These are phyloP conservation scores for Colletotrichum coccodes DNA, from an alignment of 2,329 filamentous ascomycete genomes.

Conservation along the genomic window DNA sequence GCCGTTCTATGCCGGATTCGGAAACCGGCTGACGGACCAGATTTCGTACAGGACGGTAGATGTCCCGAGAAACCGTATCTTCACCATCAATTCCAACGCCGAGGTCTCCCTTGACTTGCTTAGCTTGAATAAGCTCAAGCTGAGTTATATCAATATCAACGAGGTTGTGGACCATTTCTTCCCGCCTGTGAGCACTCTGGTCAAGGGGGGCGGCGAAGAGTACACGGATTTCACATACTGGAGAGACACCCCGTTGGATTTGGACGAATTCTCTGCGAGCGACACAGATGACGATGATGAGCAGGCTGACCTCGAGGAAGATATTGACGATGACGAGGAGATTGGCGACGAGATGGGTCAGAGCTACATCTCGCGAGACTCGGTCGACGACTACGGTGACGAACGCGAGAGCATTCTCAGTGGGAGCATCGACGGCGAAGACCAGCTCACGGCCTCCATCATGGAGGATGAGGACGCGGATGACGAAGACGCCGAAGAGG, in stretches of 20 bases:
- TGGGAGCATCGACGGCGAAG: conserved; percentile 55
- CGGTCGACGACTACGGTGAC: conserved; percentile 56
- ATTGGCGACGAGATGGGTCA: conserved; percentile 57
- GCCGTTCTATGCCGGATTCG: conserved; percentile 97
- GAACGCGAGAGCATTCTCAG: conserved; percentile 54
- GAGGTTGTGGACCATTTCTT: conserved; percentile 99
- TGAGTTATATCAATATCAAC: conserved; percentile 96
- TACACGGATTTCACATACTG: conserved; percentile 99
- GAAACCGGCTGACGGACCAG: conserved; percentile 95
- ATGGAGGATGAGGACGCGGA: conserved; percentile 49
- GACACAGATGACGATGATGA: conserved; percentile 71
- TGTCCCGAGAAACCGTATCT: conserved; percentile 93
- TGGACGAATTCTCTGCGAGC: conserved; percentile 89
- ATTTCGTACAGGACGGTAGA: conserved; percentile 96
- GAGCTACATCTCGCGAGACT: conserved; percentile 65
- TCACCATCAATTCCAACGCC: conserved; percentile 98
- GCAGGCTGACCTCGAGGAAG: conserved; percentile 58
- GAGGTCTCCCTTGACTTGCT: conserved; percentile 93
- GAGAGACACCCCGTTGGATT: conserved; percentile 84
- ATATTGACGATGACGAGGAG: conserved; percentile 60
- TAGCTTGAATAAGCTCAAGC: conserved; percentile 92
- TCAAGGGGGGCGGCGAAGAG: conserved; percentile 90
- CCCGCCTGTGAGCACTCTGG: conserved; percentile 86
- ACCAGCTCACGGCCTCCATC: conserved; percentile 51
- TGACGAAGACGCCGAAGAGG: conserved; percentile 46